Evolutionary conservation across 1,139 yeast genomes (phyloP).

Genomic region (Suhomyces yuchorum): DNA sequence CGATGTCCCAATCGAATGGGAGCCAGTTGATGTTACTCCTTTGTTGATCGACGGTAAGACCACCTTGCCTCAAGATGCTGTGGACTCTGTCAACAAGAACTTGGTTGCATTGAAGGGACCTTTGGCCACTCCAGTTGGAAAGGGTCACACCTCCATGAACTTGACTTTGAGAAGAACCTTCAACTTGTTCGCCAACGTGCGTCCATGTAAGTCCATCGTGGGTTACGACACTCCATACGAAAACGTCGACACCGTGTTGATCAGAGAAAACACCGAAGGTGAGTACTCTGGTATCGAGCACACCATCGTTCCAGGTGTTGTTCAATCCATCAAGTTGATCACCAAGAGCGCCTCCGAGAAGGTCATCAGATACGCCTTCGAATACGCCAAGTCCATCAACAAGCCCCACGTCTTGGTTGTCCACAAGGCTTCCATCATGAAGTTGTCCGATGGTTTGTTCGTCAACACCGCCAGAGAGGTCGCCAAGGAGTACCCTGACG

Average conservation of each 20-base stretch:
- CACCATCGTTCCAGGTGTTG: conserved; percentile 97
- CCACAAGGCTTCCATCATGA: conserved; percentile 98
- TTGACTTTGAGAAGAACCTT: conserved; percentile 96
- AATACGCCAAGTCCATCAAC: conserved; percentile 87
- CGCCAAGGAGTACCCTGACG: conserved; percentile 89
- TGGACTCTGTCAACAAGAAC: conserved; percentile 88
- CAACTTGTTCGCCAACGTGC: conserved; percentile 92
- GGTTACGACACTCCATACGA: conserved; percentile 96
- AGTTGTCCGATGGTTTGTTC: conserved; percentile 95
- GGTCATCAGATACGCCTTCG: conserved; percentile 94
- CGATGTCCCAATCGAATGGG: conserved; percentile 95
- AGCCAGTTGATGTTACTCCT: conserved; percentile 94
- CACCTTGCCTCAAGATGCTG: conserved; percentile 89
- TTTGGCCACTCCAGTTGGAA: conserved; percentile 96
- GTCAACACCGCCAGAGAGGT: conserved; percentile 88
- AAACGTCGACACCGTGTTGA: conserved; percentile 90
- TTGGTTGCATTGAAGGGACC: conserved; percentile 97
- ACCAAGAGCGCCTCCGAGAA: conserved; percentile 96
- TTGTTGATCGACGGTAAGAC: conserved; percentile 90
- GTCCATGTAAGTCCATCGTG: conserved; percentile 92
- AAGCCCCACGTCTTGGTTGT: conserved; percentile 92
- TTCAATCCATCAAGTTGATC: conserved; percentile 95
- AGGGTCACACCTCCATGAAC: conserved; percentile 97
- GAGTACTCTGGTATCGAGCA: conserved; percentile 99
- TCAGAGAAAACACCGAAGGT: conserved; percentile 99